Evolutionary conservation across 768 basidiomycete genomes (phyloP).

Genomic region (Arthromyces matolae): DNA sequence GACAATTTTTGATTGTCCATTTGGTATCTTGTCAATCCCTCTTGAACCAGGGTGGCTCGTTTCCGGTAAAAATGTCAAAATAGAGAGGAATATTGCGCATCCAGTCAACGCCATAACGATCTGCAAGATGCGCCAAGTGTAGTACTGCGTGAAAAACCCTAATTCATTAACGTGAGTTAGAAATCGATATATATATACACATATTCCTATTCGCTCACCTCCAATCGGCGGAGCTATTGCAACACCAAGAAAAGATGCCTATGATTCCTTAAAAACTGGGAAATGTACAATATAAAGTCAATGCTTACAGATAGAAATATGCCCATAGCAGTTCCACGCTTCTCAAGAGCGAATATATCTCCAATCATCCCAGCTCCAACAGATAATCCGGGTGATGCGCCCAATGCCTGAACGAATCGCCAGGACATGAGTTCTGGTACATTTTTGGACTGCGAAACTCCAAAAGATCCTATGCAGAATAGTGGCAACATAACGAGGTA

Average conservation of each 20-base stretch:
- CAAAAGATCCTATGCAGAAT: no score
- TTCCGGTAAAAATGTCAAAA: slow-evolving; percentile 42
- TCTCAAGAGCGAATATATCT: slow-evolving; percentile 33
- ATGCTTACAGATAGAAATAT: slow-evolving; percentile 38
- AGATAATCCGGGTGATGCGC: slow-evolving; percentile 42
- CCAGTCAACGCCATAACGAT: no score
- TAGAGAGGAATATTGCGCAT: slow-evolving; percentile 31
- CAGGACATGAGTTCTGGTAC: slow-evolving; percentile 44
- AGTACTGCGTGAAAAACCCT: slow-evolving; percentile 51
- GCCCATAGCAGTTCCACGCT: slow-evolving; percentile 48
- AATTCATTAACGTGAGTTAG: slow-evolving; percentile 15
- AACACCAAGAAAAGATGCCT: slow-evolving; percentile 10
- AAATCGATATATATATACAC: background rate
- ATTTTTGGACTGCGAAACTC: slow-evolving; percentile 38
- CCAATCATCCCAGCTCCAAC: slow-evolving; percentile 40
- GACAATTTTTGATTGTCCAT: slow-evolving; percentile 41
- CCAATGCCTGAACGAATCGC: slow-evolving; percentile 55
- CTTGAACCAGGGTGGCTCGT: slow-evolving; percentile 46
- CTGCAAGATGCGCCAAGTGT: slow-evolving; percentile 64
- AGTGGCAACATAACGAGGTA: slow-evolving; percentile 53
- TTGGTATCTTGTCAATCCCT: slow-evolving; percentile 36
- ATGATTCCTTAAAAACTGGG: background rate
- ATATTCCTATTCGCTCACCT: slow-evolving; percentile 29
- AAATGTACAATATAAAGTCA: background rate
- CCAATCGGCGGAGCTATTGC: slow-evolving; percentile 32